Conservation (phyloP, 768 basidiomycete genomes). For the Paxillus rubicundulus region DNA sequence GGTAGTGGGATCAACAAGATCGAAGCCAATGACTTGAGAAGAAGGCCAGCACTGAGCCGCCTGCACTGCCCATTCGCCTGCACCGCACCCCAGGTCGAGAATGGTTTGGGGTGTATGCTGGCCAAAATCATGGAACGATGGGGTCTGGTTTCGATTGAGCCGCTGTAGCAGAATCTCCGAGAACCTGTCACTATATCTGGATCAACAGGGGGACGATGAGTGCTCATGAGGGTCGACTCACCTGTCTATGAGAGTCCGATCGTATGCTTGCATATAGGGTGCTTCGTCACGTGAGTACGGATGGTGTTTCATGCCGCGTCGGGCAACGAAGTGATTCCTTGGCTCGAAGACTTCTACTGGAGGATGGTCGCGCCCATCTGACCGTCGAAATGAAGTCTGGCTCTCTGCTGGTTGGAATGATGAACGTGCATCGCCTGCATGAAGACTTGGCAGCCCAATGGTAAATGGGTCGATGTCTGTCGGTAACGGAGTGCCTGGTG, state of each 20-base stretch:
- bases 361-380: conserved; percentile 4
- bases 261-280: conserved; percentile 69
- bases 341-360: conserved; percentile 22
- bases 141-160: conserved; percentile 51
- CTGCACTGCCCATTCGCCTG: conserved; percentile 64
- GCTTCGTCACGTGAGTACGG: conserved; percentile 47
- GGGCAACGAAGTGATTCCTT: conserved; percentile 21
- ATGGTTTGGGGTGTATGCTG: conserved; percentile 50
- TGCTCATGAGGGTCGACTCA: conserved; percentile 30
- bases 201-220: conserved; percentile 10
- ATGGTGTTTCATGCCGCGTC: conserved; percentile 48
- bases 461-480: conserved; percentile 9
- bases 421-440: not conserved
- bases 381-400: not conserved
- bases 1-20: conserved; percentile 46
- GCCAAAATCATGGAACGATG: conserved; percentile 57
- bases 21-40: conserved; percentile 61
- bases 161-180: conserved; percentile 51
- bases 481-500: conserved; percentile 3
- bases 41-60: conserved; percentile 62
- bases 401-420: not conserved
- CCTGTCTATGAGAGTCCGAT: conserved; percentile 56
- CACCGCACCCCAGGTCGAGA: conserved; percentile 76
- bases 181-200: conserved; percentile 53
- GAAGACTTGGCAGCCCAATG: not conserved